Evolutionary conservation across 768 basidiomycete genomes (phyloP).

Genomic region (Boletus reticulatus): DNA sequence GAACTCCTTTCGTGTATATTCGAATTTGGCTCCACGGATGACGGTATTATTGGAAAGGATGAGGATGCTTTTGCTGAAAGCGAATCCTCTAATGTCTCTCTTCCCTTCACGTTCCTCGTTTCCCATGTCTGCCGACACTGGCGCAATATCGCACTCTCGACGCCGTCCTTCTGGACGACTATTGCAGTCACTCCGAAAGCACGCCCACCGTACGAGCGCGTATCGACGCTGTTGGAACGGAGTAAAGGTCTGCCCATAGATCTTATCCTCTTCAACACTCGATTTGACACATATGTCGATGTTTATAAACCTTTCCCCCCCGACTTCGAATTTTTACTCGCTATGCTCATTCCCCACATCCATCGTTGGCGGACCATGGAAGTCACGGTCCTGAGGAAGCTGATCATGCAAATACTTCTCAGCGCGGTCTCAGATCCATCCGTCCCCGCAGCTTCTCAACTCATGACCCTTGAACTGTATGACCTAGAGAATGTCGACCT

Average conservation of each 20-base stretch:
- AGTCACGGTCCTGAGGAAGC: conserved; percentile 44
- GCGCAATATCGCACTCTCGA: conserved; percentile 52
- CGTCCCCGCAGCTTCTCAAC: conserved; percentile 48
- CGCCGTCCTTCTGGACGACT: conserved; percentile 55
- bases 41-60: too few species aligned
- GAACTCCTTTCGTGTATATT: not conserved
- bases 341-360: conserved; percentile 50
- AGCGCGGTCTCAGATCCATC: conserved; percentile 36
- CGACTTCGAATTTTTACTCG: conserved; percentile 27
- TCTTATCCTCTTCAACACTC: conserved; percentile 28
- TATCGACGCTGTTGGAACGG: conserved; percentile 47
- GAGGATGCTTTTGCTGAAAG: not conserved
- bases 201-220: conserved; percentile 43
- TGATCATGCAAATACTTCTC: conserved; percentile 45
- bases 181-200: conserved; percentile 28
- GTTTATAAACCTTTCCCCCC: conserved; percentile 9
- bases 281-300: conserved; percentile 19
- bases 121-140: conserved; percentile 46
- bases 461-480: conserved; percentile 54
- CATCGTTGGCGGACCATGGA: conserved; percentile 52
- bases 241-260: conserved; percentile 53
- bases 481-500: conserved; percentile 42
- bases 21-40: too few species aligned
- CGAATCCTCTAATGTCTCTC: too few species aligned
- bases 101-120: conserved; percentile 45